Evolutionary conservation across 345 rosid species (phyloP), one percentile per base, ranked within the genome.

Genomic region (Hibiscus trionum): DNA sequence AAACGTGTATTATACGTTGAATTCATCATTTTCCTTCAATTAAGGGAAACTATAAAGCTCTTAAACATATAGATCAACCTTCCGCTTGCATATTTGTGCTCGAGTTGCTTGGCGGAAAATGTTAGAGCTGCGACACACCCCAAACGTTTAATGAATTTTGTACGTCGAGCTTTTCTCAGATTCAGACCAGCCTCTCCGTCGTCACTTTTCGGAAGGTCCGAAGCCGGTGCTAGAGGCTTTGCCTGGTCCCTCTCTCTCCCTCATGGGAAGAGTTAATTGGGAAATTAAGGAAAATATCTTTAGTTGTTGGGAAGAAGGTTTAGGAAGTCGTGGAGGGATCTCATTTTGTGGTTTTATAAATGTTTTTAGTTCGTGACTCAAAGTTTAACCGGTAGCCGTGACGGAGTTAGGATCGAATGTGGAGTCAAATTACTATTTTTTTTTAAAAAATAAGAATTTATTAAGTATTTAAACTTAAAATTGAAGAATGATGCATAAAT

Each of bases 221-320:
- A 63, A 11, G 76, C 80, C 62, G 86, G 83, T 35, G 93, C 84
- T 44, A 88, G 69, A 8, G 97, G 91, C 77, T 78, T 71, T 10
- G 67, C 84, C 71, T 85, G 87, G 12, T 89, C 90, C 12, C 61
- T 73, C 7, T 82, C 61, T 73, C 7, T 82, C 87, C 16, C 7
- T 70, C 91, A 87, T 85, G 66, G 69, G 76, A 35, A 4, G 44
- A 57, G 63, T 10, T 57, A 2, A 55, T 8, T 12, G 65, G 62
- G 15, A 55, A 55, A 39, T 9, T 39, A 39, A 21, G 31, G 16
- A 27, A 55, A 31, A 7, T 10, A 21, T 12, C 9, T 9, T 11
- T 21, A 12, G 33, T 44, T 21, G 35, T 37, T 37, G 8, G 42
- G 42, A 37, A 9, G 3, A 17, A n/a, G 67, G 49, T 61, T 16